These are phyloP conservation scores for Hericium rajendrae DNA, from an alignment of 768 basidiomycete genomes.

Conservation along the genomic window DNA sequence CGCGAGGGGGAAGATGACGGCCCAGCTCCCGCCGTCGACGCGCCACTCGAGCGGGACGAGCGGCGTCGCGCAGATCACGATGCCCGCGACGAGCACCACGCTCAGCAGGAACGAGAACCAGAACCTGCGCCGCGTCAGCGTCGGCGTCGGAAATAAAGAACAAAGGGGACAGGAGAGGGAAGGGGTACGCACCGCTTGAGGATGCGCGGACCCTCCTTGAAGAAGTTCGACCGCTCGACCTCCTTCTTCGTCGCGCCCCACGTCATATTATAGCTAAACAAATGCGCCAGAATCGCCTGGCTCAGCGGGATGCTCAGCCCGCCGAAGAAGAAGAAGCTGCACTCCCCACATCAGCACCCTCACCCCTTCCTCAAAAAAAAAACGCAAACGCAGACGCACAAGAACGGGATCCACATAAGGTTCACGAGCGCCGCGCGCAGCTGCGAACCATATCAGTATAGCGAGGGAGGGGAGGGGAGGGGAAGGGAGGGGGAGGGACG, in stretches of 20 bases:
- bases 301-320: constrained; percentile 65
- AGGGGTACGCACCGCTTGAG: constrained; percentile 37
- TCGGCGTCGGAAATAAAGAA: neutral
- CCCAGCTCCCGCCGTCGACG: constrained; percentile 55
- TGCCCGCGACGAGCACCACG: constrained; percentile 40
- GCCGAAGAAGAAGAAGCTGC: constrained; percentile 71
- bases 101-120: constrained; percentile 54
- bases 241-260: constrained; percentile 81
- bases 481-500: neutral
- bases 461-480: neutral
- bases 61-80: constrained; percentile 42
- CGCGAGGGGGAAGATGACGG: constrained; percentile 68
- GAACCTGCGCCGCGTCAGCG: constrained; percentile 28
- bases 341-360: neutral
- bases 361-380: neutral
- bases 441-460: constrained; percentile 3
- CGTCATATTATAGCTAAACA: constrained; percentile 69
- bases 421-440: constrained; percentile 22
- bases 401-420: constrained; percentile 31
- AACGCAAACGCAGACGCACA: constrained; percentile 13
- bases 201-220: constrained; percentile 82
- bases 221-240: constrained; percentile 84
- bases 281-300: constrained; percentile 53
- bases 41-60: constrained; percentile 58
- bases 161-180: neutral